Conservation (phyloP, 2,329 filamentous ascomycete species). For the Chrysoporthe cubensis region DNA sequence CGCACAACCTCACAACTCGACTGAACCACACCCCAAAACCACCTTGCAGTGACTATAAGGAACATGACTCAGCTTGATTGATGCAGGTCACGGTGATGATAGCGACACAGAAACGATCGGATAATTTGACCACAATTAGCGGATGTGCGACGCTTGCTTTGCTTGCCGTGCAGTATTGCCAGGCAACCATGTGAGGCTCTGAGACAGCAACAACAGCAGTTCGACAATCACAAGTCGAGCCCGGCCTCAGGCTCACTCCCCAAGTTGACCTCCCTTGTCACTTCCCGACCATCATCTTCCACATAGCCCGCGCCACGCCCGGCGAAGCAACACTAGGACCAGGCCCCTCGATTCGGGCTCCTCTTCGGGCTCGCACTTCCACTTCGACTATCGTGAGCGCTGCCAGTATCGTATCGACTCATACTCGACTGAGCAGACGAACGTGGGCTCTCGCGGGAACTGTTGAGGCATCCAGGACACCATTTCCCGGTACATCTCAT, state of each 20-base stretch:
- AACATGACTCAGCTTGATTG: not conserved
- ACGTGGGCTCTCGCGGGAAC: not conserved
- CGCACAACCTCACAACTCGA: not conserved
- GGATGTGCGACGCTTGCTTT: not conserved
- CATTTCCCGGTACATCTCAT: constrained; percentile 19
- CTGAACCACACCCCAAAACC: not conserved
- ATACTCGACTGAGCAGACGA: constrained; percentile 11
- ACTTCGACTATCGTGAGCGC: not conserved
- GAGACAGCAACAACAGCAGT: not conserved
- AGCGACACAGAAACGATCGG: constrained; percentile 3
- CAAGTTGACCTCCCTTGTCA: not conserved
- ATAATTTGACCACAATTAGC: not conserved
- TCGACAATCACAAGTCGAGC: not conserved
- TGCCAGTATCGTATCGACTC: not conserved
- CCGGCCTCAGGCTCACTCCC: not conserved
- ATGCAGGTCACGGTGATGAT: not conserved
- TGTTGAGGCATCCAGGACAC: constrained; percentile 15
- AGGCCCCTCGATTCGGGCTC: constrained; percentile 13
- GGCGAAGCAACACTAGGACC: constrained; percentile 26
- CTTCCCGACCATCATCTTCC: not conserved
- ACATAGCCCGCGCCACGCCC: constrained; percentile 15
- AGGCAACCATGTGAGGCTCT: not conserved
- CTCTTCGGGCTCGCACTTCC: constrained; percentile 2
- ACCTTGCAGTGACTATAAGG: not conserved
- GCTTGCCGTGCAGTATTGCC: not conserved